These are phyloP conservation scores for Candolleomyces eurysporus DNA, from an alignment of 768 basidiomycete species.

Conservation along the genomic window DNA sequence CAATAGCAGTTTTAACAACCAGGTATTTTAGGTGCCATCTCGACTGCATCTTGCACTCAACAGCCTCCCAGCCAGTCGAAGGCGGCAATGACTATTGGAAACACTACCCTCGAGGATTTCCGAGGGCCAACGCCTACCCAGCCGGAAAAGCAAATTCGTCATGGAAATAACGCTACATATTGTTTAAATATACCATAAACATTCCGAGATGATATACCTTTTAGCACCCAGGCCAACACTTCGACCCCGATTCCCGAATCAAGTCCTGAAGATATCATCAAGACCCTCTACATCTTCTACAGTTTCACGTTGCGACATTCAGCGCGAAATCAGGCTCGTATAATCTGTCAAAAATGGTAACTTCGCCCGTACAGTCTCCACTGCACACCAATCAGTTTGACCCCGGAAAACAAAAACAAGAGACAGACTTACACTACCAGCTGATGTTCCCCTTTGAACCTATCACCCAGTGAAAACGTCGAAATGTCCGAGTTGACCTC, in stretches of 20 bases:
- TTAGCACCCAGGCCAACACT: too few relatives aligned
- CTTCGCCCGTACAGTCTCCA: conserved; percentile 48
- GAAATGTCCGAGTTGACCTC: conserved; percentile 56
- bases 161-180: neutral
- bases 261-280: too few relatives aligned
- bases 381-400: conserved; percentile 20
- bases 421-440: conserved; percentile 54
- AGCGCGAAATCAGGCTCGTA: neutral
- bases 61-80: conserved; percentile 20
- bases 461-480: conserved; percentile 58
- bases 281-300: too few relatives aligned
- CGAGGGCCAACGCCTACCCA: conserved; percentile 10
- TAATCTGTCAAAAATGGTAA: conserved; percentile 40
- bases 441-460: conserved; percentile 46
- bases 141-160: neutral
- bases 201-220: too few relatives aligned
- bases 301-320: too few relatives aligned
- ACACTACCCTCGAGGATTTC: conserved; percentile 30
- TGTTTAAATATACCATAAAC: neutral
- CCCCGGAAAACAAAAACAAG: neutral
- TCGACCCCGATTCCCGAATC: too few relatives aligned
- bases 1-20: conserved; percentile 20
- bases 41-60: neutral
- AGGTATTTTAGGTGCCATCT: conserved; percentile 16
- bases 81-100: conserved; percentile 27